phyloP scores from a whole-genome alignment of 441 rosid genomes.

The Croton laevigatus region DNA sequence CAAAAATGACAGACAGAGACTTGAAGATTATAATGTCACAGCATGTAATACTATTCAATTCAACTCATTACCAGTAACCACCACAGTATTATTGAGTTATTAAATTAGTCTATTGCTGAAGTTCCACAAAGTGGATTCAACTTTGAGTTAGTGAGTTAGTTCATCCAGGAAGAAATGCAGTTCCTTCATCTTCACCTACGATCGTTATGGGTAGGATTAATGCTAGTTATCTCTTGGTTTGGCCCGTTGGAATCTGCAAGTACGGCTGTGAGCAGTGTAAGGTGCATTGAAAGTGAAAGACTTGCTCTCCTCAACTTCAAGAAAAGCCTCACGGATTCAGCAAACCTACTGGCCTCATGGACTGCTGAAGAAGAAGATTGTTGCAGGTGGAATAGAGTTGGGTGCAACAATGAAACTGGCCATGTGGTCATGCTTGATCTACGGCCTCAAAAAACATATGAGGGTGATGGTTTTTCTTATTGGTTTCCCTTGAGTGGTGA shows the following conservation, averaged over 20 bases:
- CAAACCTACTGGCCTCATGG: slow-evolving; percentile 9
- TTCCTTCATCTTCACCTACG: neutral
- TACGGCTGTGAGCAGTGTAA: neutral
- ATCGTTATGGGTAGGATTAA: neutral
- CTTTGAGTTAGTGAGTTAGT: no score
- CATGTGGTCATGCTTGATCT: slow-evolving; percentile 17
- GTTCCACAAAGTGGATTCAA: no score
- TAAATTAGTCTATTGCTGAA: no score
- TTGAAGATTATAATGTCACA: no score
- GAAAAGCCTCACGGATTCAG: neutral
- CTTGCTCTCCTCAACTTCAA: slow-evolving; percentile 6
- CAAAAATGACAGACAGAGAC: no score
- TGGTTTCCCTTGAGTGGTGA: neutral
- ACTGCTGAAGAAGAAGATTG: slow-evolving; percentile 5
- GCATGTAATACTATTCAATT: no score
- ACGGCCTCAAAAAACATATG: neutral
- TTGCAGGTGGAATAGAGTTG: slow-evolving; percentile 15
- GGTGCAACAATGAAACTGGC: slow-evolving; percentile 11
- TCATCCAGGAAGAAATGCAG: no score
- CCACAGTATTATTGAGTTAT: no score
- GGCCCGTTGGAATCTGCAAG: neutral
- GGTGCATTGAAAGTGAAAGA: slow-evolving; percentile 14
- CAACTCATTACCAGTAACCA: no score
- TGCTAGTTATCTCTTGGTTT: neutral
- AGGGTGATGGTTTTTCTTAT: slow-evolving; percentile 6